Base-by-base conservation (phyloP, 768 basidiomycete genomes). In the Lactarius evosmus region DNA sequence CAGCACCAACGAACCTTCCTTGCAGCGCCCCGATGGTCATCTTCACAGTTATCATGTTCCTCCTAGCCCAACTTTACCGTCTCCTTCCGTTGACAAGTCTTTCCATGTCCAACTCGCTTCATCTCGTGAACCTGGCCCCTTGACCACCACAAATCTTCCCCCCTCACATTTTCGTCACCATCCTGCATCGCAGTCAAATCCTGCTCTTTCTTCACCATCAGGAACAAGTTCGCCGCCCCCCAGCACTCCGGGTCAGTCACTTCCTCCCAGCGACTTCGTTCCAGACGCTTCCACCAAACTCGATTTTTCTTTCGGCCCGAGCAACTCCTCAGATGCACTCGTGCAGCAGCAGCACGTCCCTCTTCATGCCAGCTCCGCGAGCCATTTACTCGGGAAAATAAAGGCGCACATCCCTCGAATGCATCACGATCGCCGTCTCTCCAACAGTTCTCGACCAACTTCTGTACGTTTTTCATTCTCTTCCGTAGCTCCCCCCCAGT, bases 191-290 rank as follows among this genome's bases (percentile, higher is more conserved):
- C 72, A 76, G 71, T 76, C 80, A 60, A 82, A 83, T 70, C 86
- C 83, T 58, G 78, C 85, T 44, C 80, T 85, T 55, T 88, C 86
- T 17, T 89, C 89, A 3, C 86, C 89, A 22, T 88, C 86, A 58
- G 85, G 81, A 69, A 81, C 85, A 53, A 83, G 82, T 70, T 90
- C 89, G 2, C 85, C 89, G 61, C 87, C 88, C 4, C 87, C 87
- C 30, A 82, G 79, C 69, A 87, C 88, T 12, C 86, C 88, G 14
- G 82, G 79, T 55, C 77, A 83, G 67, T 75, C 75, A 33, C 76
- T 72, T 19, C 82, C 78, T 57, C 76, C 79, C 27, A 78, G 77
- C 44, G 78, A 78, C 66, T 69, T 79, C 34, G 55, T 75, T 12
- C 71, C 74, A 11, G 79, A 80, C 61, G 72, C 74, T 58, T 73